Evolutionary conservation across 352 stramenopile genomes (phyloP).

Genomic region (Globisporangium abappressorium): DNA sequence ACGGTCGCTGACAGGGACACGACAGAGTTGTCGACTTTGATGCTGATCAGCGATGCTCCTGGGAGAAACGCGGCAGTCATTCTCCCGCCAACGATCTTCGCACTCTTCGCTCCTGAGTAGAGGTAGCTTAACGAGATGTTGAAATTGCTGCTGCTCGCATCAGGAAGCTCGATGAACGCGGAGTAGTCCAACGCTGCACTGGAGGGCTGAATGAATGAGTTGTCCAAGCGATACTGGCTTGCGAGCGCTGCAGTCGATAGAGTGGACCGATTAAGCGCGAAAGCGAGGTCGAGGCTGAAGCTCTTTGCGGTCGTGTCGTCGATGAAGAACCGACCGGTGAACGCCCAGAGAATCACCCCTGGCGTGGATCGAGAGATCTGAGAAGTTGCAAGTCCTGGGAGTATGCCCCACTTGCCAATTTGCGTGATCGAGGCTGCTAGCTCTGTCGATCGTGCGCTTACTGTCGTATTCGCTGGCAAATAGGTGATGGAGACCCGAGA

Average conservation of each 20-base stretch:
- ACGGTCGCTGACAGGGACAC: constrained; percentile 19
- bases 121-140: constrained; percentile 33
- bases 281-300: constrained; percentile 47
- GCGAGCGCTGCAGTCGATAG: constrained; percentile 4
- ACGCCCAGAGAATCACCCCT: constrained; percentile 45
- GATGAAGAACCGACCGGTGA: constrained; percentile 51
- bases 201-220: constrained; percentile 42
- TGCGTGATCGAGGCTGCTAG: constrained; percentile 23
- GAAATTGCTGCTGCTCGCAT: constrained; percentile 11
- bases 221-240: constrained; percentile 35
- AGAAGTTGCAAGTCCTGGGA: constrained; percentile 31
- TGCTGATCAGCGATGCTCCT: constrained; percentile 24
- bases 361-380: constrained; percentile 14
- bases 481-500: constrained; percentile 40
- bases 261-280: constrained; percentile 24
- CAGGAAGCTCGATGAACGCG: constrained; percentile 24
- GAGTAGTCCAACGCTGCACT: constrained; percentile 47
- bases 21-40: constrained; percentile 21
- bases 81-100: constrained; percentile 44
- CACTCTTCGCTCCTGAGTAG: constrained; percentile 37
- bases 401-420: constrained; percentile 27
- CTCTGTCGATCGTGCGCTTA: constrained; percentile 24
- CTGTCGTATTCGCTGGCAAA: constrained; percentile 28
- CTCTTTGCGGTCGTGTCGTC: constrained; percentile 42
- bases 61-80: constrained; percentile 34